Evolutionary conservation across 2,329 filamentous ascomycete genomes (phyloP).

Genomic region (Lachnellula occidentalis): DNA sequence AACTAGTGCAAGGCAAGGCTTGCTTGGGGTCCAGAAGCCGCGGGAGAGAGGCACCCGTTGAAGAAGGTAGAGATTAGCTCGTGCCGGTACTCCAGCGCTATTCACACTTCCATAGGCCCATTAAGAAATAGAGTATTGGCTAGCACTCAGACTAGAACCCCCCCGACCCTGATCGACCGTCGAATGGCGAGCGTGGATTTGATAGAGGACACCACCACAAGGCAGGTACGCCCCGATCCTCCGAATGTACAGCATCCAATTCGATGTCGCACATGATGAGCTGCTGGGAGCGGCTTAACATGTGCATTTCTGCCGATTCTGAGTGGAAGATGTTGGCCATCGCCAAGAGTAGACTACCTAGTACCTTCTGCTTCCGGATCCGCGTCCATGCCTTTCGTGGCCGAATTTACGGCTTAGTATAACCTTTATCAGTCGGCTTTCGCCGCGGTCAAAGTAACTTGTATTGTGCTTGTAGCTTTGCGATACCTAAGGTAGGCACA

Average conservation of each 20-base stretch:
- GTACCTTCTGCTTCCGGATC: slow-evolving; percentile 11
- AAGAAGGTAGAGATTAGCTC: slow-evolving; percentile 15
- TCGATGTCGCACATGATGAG: slow-evolving; percentile 7
- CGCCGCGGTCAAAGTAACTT: not conserved
- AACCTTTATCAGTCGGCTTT: not conserved
- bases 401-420: not conserved
- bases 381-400: not conserved
- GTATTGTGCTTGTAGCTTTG: not conserved
- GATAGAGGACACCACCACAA: slow-evolving; percentile 4
- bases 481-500: not conserved
- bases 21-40: slow-evolving; percentile 9
- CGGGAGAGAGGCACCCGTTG: slow-evolving; percentile 7
- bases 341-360: not conserved
- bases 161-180: slow-evolving; percentile 15
- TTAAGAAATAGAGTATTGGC: slow-evolving; percentile 3
- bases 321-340: slow-evolving; percentile 1
- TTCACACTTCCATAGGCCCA: slow-evolving; percentile 12
- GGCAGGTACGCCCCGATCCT: slow-evolving; percentile 11
- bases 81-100: slow-evolving; percentile 3
- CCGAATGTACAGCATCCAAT: slow-evolving; percentile 4
- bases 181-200: slow-evolving; percentile 11
- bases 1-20: slow-evolving; percentile 1
- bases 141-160: not conserved
- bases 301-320: slow-evolving; percentile 1
- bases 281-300: not conserved